Conservation (phyloP, 176 grass and related monocot species). For the Phyllostachys edulis region DNA sequence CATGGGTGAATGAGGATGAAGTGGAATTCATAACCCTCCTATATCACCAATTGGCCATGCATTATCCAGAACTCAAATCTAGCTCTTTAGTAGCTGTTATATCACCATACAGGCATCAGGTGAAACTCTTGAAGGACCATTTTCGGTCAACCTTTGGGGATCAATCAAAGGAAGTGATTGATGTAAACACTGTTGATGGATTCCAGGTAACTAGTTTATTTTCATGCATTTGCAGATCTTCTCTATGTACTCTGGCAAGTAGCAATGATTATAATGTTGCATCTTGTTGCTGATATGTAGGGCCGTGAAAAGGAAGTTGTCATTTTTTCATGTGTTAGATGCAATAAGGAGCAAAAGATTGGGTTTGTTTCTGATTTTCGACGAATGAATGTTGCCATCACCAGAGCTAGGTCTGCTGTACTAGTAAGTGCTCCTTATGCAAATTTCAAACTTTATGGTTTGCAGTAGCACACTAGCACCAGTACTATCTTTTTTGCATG, state of each 20-base stretch:
- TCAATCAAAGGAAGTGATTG: slow-evolving; percentile 76
- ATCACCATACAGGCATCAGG: slow-evolving; percentile 82
- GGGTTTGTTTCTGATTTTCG: slow-evolving; percentile 91
- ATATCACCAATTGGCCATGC: slow-evolving; percentile 69
- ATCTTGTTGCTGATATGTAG: slow-evolving; percentile 40
- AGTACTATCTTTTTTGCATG: neutral
- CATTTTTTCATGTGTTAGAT: slow-evolving; percentile 94
- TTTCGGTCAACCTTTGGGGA: slow-evolving; percentile 83
- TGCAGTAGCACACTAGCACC: neutral
- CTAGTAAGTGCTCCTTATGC: slow-evolving; percentile 53
- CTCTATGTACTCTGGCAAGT: slow-evolving; percentile 23
- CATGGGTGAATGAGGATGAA: slow-evolving; percentile 85
- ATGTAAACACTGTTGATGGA: slow-evolving; percentile 94
- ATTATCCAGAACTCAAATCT: slow-evolving; percentile 71
- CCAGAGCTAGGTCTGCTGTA: slow-evolving; percentile 85
- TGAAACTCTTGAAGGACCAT: slow-evolving; percentile 69
- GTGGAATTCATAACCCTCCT: slow-evolving; percentile 81
- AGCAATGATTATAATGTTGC: slow-evolving; percentile 10
- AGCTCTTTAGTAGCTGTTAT: slow-evolving; percentile 74
- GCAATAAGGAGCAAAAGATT: slow-evolving; percentile 77
- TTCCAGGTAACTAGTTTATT: slow-evolving; percentile 73
- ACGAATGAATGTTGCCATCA: slow-evolving; percentile 98
- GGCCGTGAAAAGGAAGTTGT: slow-evolving; percentile 92
- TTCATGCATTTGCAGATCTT: slow-evolving; percentile 9
- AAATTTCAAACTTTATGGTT: neutral